Conservation (phyloP, 2,329 filamentous ascomycete species). For the Arthrobotrys pseudoclavata region DNA sequence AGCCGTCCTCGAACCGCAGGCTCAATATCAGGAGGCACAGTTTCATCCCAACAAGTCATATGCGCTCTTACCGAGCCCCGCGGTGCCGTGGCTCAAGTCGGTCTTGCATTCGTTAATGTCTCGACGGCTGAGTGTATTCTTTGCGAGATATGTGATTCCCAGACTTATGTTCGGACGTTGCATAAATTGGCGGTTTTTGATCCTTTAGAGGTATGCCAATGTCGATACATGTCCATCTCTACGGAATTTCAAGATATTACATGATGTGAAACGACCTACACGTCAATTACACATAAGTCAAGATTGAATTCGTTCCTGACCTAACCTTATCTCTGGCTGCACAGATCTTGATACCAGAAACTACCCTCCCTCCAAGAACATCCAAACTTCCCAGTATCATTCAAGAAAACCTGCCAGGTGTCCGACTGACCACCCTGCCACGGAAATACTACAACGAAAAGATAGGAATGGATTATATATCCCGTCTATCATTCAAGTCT, state of each 20-base stretch:
- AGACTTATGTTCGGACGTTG: constrained; percentile 88
- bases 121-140: constrained; percentile 78
- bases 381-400: constrained; percentile 71
- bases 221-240: not conserved
- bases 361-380: constrained; percentile 7
- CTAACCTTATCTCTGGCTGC: not conserved
- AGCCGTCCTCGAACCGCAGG: constrained; percentile 71
- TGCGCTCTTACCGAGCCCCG: constrained; percentile 90
- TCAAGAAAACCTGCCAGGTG: constrained; percentile 77
- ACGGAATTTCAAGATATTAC: not conserved
- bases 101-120: constrained; percentile 87
- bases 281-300: not conserved
- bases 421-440: constrained; percentile 76
- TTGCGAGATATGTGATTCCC: constrained; percentile 91
- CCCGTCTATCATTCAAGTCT: constrained; percentile 81
- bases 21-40: constrained; percentile 72
- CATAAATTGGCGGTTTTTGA: constrained; percentile 87
- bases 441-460: constrained; percentile 87
- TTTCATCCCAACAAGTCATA: constrained; percentile 77
- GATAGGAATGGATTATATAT: constrained; percentile 81
- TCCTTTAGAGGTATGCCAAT: constrained; percentile 71
- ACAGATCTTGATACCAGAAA: constrained; percentile 79
- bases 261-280: not conserved
- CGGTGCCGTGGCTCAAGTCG: constrained; percentile 86
- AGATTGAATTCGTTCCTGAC: not conserved